Evolutionary conservation across 805 yeast species (phyloP), one percentile per base, ranked within the genome.

Genomic region (Geotrichum ghanense): DNA sequence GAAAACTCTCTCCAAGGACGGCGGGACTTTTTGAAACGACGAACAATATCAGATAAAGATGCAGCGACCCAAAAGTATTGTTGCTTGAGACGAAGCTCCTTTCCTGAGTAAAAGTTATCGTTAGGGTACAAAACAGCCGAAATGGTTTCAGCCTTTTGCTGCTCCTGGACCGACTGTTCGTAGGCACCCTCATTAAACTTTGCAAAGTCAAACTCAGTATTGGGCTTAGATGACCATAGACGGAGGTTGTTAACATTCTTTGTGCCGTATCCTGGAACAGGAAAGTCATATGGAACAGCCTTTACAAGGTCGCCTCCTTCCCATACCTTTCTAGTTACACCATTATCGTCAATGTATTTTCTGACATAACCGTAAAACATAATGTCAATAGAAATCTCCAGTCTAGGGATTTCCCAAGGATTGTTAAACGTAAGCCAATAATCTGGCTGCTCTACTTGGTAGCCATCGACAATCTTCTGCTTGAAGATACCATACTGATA

Each of bases 21-120:
- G 56, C 74, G 74, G 46, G 79, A 64, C 68, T 89, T 89, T 65
- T 87, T 81, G 69, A 83, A 88, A 59, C 97, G 76, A 62, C 97
- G 81, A 40, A 88, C 78, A 55, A 88, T 88, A 64, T 88, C 97
- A 58, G 83, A 87, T 55, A 89, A 73, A 14, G 95, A 85, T 26
- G 97, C 96, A 45, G 95, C 81, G 45, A 89, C 95, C 97, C 97
- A 88, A 68, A 88, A 89, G 67, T 87, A 89, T 67, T 88, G 97
- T 70, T 88, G 97, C 66, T 89, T 89, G 65, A 88, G 76, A 62
- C 97, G 78, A 60, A 88, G 73, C 63, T 86, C 95, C 66, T 89
- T 88, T 57, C 97, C 97, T 53, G 78, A 75, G 59, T 84, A 83
- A 63, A 88, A 89, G 65, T 88, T 89, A 64, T 88, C 97, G 66